Percentiles rank a stretch among this genome's conserved stretches.
Evolutionary conservation across 176 grass and related monocot genomes (phyloP).

Genomic region (Metroxylon sagu): DNA sequence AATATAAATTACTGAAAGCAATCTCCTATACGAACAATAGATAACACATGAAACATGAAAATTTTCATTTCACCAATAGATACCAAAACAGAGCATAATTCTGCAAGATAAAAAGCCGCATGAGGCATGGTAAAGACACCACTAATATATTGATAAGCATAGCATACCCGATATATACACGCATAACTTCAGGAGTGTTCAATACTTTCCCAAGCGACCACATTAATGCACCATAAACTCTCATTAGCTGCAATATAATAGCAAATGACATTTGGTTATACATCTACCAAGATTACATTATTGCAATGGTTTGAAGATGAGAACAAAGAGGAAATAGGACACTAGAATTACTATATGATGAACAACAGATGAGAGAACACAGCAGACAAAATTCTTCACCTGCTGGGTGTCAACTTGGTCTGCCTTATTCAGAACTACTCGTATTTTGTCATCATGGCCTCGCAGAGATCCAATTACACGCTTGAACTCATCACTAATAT

Average conservation of each 20-base stretch:
- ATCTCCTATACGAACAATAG: too few species aligned
- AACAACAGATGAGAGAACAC: too few species aligned
- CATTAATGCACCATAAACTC: constrained; percentile 97
- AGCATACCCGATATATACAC: constrained; percentile 84
- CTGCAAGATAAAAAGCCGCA: not conserved
- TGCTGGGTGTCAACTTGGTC: constrained; percentile 91
- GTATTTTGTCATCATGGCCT: constrained; percentile 89
- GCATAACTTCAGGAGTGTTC: constrained; percentile 86
- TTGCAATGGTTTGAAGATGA: not conserved
- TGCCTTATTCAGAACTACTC: constrained; percentile 86
- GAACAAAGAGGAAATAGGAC: too few species aligned
- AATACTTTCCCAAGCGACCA: constrained; percentile 97
- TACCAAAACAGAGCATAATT: too few species aligned
- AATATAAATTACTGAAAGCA: too few species aligned
- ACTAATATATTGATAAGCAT: constrained; percentile 5
- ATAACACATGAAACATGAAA: too few species aligned
- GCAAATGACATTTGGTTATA: not conserved
- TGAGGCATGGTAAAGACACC: not conserved
- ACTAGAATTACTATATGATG: too few species aligned
- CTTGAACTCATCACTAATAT: constrained; percentile 91
- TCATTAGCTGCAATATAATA: constrained; percentile 73
- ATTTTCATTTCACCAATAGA: not conserved
- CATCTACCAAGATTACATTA: not conserved
- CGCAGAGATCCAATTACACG: constrained; percentile 70
- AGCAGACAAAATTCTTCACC: constrained; percentile 24